Conservation (phyloP, 2,329 filamentous ascomycete species). For the Teratosphaeria pseudoeucalypti region DNA sequence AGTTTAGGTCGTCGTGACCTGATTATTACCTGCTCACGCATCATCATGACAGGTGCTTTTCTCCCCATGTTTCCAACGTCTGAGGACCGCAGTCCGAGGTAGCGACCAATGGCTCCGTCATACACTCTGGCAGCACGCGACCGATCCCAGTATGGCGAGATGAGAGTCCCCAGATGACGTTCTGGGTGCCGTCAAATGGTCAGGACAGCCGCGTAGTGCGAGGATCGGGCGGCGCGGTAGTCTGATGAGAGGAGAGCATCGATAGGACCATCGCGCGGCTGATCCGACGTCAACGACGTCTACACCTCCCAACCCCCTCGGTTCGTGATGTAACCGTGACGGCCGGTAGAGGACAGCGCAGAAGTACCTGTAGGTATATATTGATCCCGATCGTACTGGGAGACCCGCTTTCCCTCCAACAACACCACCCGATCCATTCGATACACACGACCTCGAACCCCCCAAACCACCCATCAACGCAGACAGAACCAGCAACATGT, state of each 20-base stretch:
- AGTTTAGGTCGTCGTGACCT: neutral
- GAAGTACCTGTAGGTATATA: neutral
- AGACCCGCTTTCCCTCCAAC: neutral
- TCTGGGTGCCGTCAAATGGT: neutral
- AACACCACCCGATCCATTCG: neutral
- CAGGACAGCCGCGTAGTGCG: no score
- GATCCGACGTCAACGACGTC: neutral
- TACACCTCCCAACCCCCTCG: neutral
- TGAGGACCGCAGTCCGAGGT: neutral
- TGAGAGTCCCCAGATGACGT: neutral
- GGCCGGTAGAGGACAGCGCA: neutral
- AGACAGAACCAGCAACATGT: conserved; percentile 12
- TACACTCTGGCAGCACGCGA: neutral
- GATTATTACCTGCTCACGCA: neutral
- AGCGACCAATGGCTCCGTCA: neutral
- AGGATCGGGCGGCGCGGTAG: neutral
- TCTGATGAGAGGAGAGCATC: neutral
- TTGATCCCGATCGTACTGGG: neutral
- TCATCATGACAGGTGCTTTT: neutral
- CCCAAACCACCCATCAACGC: conserved; percentile 2
- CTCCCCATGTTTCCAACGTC: neutral
- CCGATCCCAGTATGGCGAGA: neutral
- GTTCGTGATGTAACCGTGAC: neutral
- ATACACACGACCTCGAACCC: neutral
- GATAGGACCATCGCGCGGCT: neutral